phyloP scores from a whole-genome alignment of 2,329 filamentous ascomycete genomes.

The Talaromyces sp. region DNA sequence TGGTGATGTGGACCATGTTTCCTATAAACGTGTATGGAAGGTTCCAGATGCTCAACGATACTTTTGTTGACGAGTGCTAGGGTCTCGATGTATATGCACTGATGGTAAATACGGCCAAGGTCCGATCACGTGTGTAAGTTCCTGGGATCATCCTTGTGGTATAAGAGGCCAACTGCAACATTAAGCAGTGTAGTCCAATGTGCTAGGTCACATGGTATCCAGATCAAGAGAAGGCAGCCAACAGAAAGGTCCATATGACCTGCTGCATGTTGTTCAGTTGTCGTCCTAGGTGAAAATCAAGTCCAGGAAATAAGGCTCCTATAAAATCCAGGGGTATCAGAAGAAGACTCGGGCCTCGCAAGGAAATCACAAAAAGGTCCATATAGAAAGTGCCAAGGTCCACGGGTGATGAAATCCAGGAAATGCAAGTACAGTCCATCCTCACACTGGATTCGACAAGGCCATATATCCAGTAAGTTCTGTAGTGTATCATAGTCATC shows the following conservation, averaged over 20 bases:
- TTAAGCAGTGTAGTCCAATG: slow-evolving; percentile 7
- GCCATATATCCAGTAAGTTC: slow-evolving; percentile 8
- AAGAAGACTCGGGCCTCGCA: background rate
- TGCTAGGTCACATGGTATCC: background rate
- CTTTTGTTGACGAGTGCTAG: background rate
- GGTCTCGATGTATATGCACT: background rate
- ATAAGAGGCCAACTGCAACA: slow-evolving; percentile 11
- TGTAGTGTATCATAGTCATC: slow-evolving; percentile 14
- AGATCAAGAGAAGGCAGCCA: background rate
- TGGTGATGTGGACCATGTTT: background rate
- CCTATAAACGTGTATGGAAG: background rate
- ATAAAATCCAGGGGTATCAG: slow-evolving; percentile 12
- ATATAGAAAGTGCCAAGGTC: background rate
- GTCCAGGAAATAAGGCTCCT: slow-evolving; percentile 12
- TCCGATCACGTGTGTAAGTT: background rate
- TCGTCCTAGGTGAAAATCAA: background rate
- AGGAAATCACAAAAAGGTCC: slow-evolving; percentile 8
- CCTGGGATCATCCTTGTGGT: background rate
- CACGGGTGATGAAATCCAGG: slow-evolving; percentile 3
- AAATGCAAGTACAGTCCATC: slow-evolving; percentile 13
- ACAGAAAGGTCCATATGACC: background rate
- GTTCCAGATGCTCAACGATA: too few relatives aligned
- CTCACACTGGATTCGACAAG: slow-evolving; percentile 14
- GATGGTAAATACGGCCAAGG: background rate
- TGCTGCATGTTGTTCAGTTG: background rate